Evolutionary conservation across 2,329 filamentous ascomycete genomes (phyloP), one percentile per base, ranked within the genome.

Genomic region (Chaetomium olivaceum): DNA sequence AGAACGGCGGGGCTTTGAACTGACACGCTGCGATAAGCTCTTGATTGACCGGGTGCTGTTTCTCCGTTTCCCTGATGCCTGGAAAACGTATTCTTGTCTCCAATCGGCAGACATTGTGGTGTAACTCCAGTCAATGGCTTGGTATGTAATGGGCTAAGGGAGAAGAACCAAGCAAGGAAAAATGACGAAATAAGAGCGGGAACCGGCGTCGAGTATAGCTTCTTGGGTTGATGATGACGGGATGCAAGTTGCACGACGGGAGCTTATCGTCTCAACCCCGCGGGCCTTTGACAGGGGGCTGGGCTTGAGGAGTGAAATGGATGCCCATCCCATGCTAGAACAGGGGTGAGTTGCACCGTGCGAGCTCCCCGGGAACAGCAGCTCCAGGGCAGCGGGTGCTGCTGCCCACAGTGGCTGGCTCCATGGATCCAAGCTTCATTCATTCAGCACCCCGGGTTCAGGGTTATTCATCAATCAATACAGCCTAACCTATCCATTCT

Each of bases 11-110:
- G 63, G 63, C 46, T 25, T 23, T 19, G 16, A 27, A 76, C 86
- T 71, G 76, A 96, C 93, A 97, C 68, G 91, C 89, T 75, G 92
- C 85, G 73, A 96, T 90, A 67, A 96, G 85, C 61, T 88, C 84
- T 73, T 81, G 80, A 70, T 87, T 86, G 67, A 87, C 80, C 5
- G 83, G 82, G 70, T 80, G 83, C 65, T 92, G 90, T 68, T 87
- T 84, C 73, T 87, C 84, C 73, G 92, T 91, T 73, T 90, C 88
- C 71, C 87, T 85, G 70, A 98, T 83, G 70, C 90, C 89, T n/a
- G n/a, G 68, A 86, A 82, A 68, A 91, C 82, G 77, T 96, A 97
- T 73, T 96, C 91, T 71, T 91, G 88, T 74, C 89, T 86, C 91
- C 93, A 96, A 80, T 85, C 86, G 33, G 33, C 33, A 69, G 87